Conservation (phyloP, 495 filamentous ascomycete species). For the Hypoxylon subgilvum region DNA sequence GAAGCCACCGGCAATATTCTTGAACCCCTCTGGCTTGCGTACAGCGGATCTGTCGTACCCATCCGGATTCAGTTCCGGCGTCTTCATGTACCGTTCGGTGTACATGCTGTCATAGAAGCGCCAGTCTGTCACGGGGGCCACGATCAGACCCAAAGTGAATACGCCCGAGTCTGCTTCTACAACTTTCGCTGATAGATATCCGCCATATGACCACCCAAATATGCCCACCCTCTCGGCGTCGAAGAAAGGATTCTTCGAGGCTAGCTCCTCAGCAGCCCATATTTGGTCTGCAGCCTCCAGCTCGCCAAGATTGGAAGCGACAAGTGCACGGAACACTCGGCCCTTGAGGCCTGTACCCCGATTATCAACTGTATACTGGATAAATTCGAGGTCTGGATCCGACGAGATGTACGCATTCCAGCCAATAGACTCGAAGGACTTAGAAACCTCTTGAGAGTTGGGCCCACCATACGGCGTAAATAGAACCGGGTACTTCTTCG, state of each 20-base stretch:
- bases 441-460: conserved; percentile 56
- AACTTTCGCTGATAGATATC: conserved; percentile 63
- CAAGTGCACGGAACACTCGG: conserved; percentile 55
- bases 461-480: conserved; percentile 65
- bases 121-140: conserved; percentile 64
- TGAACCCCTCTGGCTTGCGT: conserved; percentile 53
- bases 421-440: conserved; percentile 49
- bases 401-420: conserved; percentile 62
- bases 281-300: conserved; percentile 64
- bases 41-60: conserved; percentile 59
- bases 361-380: conserved; percentile 62
- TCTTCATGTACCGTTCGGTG: conserved; percentile 71
- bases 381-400: conserved; percentile 64
- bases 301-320: conserved; percentile 57
- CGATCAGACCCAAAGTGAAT: conserved; percentile 59
- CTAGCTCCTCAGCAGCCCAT: conserved; percentile 57
- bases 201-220: conserved; percentile 66
- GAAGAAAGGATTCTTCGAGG: conserved; percentile 51
- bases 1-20: conserved; percentile 58
- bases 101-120: conserved; percentile 68
- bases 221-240: conserved; percentile 60
- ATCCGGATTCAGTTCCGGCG: conserved; percentile 50
- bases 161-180: conserved; percentile 58
- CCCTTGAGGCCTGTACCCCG: conserved; percentile 63
- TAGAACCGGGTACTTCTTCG: conserved; percentile 62